These are phyloP conservation scores for Dianthus caryophyllus DNA, from an alignment of 148 eudicot species.

Conservation along the genomic window DNA sequence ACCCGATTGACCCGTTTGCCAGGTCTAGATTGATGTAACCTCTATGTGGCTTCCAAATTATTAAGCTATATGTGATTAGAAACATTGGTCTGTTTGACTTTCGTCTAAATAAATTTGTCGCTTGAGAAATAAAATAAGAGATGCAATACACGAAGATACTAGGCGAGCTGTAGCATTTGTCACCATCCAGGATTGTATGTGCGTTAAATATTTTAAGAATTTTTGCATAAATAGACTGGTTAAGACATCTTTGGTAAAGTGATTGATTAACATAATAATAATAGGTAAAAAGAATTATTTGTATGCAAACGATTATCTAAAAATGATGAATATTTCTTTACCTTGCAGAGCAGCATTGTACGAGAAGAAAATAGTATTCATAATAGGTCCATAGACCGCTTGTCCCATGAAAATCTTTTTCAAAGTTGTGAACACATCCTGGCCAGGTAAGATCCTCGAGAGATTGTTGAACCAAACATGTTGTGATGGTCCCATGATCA, in stretches of 20 bases:
- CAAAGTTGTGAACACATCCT: slow-evolving; percentile 44
- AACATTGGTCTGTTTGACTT: too few relatives aligned
- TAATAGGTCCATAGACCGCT: slow-evolving; percentile 51
- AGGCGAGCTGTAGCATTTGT: background rate
- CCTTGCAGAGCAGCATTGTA: slow-evolving; percentile 78
- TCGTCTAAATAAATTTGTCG: too few relatives aligned
- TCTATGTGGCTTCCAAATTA: too few relatives aligned
- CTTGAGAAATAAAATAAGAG: background rate
- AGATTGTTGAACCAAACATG: slow-evolving; percentile 72
- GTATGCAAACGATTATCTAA: background rate
- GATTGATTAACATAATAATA: background rate
- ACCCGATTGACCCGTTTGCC: too few relatives aligned
- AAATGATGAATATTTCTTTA: slow-evolving; percentile 19
- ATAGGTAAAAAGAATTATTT: background rate
- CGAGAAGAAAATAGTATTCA: slow-evolving; percentile 60
- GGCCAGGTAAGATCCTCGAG: slow-evolving; percentile 48
- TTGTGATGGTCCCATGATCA: slow-evolving; percentile 65
- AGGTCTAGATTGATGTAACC: too few relatives aligned
- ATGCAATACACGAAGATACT: background rate
- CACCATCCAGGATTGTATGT: background rate
- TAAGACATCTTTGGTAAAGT: background rate
- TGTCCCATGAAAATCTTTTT: slow-evolving; percentile 66
- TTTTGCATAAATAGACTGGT: too few relatives aligned
- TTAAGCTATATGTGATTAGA: too few relatives aligned
- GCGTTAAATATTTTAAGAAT: too few relatives aligned